Percentiles rank a stretch among this genome's conserved stretches.
These are phyloP conservation scores for Rhododendron molle DNA, from an alignment of 148 eudicot species.

Conservation along the genomic window DNA sequence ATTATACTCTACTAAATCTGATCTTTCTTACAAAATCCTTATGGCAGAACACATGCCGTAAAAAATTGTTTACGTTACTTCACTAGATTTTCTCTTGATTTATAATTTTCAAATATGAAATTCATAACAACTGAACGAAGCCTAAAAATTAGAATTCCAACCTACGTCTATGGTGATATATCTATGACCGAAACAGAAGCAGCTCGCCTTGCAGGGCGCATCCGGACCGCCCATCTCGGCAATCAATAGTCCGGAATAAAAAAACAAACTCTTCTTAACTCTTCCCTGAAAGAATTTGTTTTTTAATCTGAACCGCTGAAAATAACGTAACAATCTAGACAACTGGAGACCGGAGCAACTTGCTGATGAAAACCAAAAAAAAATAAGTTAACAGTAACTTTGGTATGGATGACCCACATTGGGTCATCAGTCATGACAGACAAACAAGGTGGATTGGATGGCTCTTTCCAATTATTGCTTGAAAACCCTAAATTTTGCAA, in stretches of 20 bases:
- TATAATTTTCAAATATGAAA: background rate
- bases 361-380: background rate
- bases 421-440: background rate
- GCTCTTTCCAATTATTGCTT: background rate
- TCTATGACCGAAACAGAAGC: background rate
- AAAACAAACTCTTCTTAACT: too few relatives aligned
- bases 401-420: background rate
- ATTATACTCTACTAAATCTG: background rate
- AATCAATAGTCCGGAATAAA: too few relatives aligned
- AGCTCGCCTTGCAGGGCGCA: too few relatives aligned
- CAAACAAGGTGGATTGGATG: background rate
- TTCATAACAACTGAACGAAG: background rate
- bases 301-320: too few relatives aligned
- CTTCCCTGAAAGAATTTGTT: too few relatives aligned
- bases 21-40: background rate
- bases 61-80: background rate
- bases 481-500: background rate
- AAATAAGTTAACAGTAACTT: background rate
- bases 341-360: background rate
- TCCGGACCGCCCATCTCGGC: too few relatives aligned
- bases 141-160: background rate
- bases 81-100: background rate
- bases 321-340: background rate
- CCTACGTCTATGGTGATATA: background rate
- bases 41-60: background rate